Evolutionary conservation across 257 asterid species (phyloP).

Genomic region (Przewalskia tangutica): DNA sequence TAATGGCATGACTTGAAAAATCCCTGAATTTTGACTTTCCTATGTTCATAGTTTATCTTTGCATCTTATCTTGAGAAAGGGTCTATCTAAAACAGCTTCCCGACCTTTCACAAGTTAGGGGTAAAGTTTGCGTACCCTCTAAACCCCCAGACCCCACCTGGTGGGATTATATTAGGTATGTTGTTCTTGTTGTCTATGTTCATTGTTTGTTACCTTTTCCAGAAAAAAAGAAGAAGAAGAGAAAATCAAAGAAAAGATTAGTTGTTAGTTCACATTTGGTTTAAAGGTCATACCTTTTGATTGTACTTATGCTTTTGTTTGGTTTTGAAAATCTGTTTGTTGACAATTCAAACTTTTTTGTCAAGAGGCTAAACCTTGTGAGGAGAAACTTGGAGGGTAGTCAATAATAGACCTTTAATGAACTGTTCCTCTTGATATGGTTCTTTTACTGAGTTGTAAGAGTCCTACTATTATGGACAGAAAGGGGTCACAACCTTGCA

Average conservation of each 20-base stretch:
- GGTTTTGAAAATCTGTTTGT: background rate
- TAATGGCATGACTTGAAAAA: background rate
- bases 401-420: background rate
- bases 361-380: background rate
- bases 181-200: background rate
- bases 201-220: background rate
- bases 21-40: background rate
- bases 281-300: background rate
- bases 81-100: no score
- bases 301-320: background rate
- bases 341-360: background rate
- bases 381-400: background rate
- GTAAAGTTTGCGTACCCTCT: no score
- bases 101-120: no score
- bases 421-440: background rate
- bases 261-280: background rate
- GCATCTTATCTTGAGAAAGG: no score
- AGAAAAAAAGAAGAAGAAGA: background rate
- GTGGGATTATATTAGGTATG: no score
- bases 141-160: no score
- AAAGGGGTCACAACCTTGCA: background rate
- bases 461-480: no score
- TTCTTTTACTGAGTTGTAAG: background rate
- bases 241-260: background rate
- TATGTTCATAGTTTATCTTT: no score